These are phyloP conservation scores for Colletotrichum navitas DNA, from an alignment of 2,329 filamentous ascomycete genomes.

Conservation along the genomic window DNA sequence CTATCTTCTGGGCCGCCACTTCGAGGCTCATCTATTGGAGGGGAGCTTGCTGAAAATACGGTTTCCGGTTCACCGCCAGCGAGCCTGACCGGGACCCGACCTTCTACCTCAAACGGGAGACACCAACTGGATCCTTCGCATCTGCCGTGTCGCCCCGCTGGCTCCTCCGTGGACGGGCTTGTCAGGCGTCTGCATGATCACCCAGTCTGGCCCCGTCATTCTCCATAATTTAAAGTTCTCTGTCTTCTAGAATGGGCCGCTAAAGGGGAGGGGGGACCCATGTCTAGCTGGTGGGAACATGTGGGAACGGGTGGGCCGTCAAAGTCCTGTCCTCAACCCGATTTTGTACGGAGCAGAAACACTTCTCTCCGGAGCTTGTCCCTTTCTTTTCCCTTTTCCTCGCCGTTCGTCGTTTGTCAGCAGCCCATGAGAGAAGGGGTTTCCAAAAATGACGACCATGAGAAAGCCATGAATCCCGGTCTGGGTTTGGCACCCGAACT, in stretches of 20 bases:
- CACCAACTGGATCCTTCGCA: slow-evolving; percentile 10
- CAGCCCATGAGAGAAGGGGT: slow-evolving; percentile 31
- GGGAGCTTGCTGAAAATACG: background rate
- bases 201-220: slow-evolving; percentile 7
- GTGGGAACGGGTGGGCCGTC: slow-evolving; percentile 38
- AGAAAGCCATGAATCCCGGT: slow-evolving; percentile 37
- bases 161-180: slow-evolving; percentile 26
- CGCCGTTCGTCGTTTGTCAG: slow-evolving; percentile 32
- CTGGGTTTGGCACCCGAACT: slow-evolving; percentile 39
- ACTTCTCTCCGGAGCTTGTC: background rate
- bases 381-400: background rate
- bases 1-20: background rate
- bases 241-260: slow-evolving; percentile 33
- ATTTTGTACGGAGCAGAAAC: slow-evolving; percentile 35
- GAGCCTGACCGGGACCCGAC: slow-evolving; percentile 36
- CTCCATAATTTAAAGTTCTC: slow-evolving; percentile 40
- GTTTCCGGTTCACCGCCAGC: slow-evolving; percentile 23
- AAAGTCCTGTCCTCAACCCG: slow-evolving; percentile 29
- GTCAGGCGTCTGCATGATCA: slow-evolving; percentile 42
- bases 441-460: slow-evolving; percentile 43
- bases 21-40: slow-evolving; percentile 4
- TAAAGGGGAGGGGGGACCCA: slow-evolving; percentile 5
- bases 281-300: slow-evolving; percentile 32
- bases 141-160: slow-evolving; percentile 24
- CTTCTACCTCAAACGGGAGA: slow-evolving; percentile 39